Percentiles rank a stretch among this genome's conserved stretches.
Evolutionary conservation across 2,329 filamentous ascomycete genomes (phyloP).

Genomic region (Elsinoe ampelina): DNA sequence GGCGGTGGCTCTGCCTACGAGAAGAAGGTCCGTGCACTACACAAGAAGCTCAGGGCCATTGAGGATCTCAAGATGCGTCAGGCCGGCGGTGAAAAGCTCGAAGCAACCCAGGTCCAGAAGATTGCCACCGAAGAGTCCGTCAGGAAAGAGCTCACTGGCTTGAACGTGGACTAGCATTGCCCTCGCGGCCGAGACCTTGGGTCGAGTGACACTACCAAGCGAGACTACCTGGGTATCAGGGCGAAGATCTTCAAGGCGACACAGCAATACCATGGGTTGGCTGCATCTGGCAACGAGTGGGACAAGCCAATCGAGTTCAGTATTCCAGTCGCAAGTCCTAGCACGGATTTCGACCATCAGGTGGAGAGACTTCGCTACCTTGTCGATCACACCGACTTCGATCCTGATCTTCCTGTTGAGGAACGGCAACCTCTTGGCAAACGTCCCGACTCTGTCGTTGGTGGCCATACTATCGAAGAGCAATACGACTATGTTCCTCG

Average conservation of each 20-base stretch:
- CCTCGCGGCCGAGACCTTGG: neutral
- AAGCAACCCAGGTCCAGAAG: conserved; percentile 98
- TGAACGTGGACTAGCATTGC: conserved; percentile 12
- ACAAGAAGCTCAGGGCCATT: conserved; percentile 97
- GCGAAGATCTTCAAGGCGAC: neutral
- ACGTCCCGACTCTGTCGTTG: too few species aligned
- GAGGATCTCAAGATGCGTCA: conserved; percentile 97
- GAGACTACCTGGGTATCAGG: neutral
- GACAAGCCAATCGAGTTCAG: too few species aligned
- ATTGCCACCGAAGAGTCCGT: conserved; percentile 82
- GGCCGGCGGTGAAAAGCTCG: conserved; percentile 88
- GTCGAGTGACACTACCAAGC: neutral
- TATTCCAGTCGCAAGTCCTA: too few species aligned
- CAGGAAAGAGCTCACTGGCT: conserved; percentile 59
- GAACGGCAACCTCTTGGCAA: too few species aligned
- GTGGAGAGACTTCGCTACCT: too few species aligned
- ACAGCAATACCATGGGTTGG: too few species aligned
- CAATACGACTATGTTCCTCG: too few species aligned
- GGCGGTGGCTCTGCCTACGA: conserved; percentile 61
- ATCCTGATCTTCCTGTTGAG: too few species aligned
- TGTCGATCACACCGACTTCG: too few species aligned
- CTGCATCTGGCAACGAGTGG: too few species aligned
- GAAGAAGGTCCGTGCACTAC: conserved; percentile 85
- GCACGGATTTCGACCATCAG: too few species aligned
- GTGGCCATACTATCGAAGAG: too few species aligned